Evolutionary conservation across 1,284 basidiomycete genomes (phyloP).

Genomic region (Boletus smithii): DNA sequence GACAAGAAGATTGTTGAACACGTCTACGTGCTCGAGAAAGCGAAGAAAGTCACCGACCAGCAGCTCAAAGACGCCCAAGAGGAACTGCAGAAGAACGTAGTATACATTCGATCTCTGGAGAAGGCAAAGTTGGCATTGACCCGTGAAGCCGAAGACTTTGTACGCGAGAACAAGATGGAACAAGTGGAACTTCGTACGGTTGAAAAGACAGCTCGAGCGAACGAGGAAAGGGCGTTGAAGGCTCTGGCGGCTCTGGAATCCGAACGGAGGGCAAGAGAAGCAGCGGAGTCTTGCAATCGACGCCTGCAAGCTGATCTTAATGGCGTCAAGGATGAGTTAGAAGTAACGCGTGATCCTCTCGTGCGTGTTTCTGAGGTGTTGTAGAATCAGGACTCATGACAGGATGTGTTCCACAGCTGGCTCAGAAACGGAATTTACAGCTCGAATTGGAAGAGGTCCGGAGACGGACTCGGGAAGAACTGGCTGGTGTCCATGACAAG

Average conservation of each 20-base stretch:
- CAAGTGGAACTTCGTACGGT: slow-evolving; percentile 62
- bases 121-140: slow-evolving; percentile 75
- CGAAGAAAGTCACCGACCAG: slow-evolving; percentile 92
- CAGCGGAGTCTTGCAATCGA: slow-evolving; percentile 56
- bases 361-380: slow-evolving; percentile 38
- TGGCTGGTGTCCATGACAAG: slow-evolving; percentile 52
- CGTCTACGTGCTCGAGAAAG: slow-evolving; percentile 95
- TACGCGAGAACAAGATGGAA: slow-evolving; percentile 73
- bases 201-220: slow-evolving; percentile 60
- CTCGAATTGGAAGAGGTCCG: slow-evolving; percentile 63
- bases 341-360: slow-evolving; percentile 70
- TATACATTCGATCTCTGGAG: slow-evolving; percentile 81
- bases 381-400: neutral
- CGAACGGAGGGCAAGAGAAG: slow-evolving; percentile 62
- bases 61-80: slow-evolving; percentile 81
- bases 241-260: slow-evolving; percentile 60
- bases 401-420: slow-evolving; percentile 43
- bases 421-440: slow-evolving; percentile 64
- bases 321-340: slow-evolving; percentile 52
- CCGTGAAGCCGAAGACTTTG: slow-evolving; percentile 83
- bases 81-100: slow-evolving; percentile 70
- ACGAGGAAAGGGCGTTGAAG: slow-evolving; percentile 56
- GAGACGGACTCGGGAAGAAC: slow-evolving; percentile 60
- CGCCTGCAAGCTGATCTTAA: slow-evolving; percentile 61
- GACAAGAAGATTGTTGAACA: slow-evolving; percentile 99